Evolutionary conservation across 495 filamentous ascomycete species (phyloP), one percentile per base, ranked within the genome.

Genomic region (Penicillium steckii): DNA sequence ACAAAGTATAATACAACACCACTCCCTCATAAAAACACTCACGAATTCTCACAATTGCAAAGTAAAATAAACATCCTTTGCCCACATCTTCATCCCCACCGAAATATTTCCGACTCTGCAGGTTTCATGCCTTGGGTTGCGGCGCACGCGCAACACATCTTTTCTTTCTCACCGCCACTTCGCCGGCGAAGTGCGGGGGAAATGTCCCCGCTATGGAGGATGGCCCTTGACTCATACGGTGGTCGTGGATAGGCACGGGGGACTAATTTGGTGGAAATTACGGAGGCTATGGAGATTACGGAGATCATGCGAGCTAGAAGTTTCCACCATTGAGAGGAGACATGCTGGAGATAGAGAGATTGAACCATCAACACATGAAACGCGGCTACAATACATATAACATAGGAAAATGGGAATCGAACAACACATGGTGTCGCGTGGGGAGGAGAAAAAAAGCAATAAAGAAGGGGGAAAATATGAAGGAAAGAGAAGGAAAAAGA

Each of bases 131-230:
- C 37, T 55, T 55, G 42, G 51, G 46, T 47, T 55, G 27, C 41
- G 38, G 47, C 50, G 57, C 19, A 19, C 54, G 57, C 33, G 53
- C 42, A 43, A 30, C 56, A 47, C 55, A 46, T 50, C 42, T 48
- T 35, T 8, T 35, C 56, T 57, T 38, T 50, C 61, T 61, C 63
- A 66, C 63, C 63, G 63, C 63, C 57, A 66, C 55, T 66, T 63
- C 53, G 35, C 9, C 24, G 41, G 25, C 41, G 27, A 17, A 47
- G 44, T 48, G 58, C 48, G 54, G 41, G 48, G 52, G 49, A 13
- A 37, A 30, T 21, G 40, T 29, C 43, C 51, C 50, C 52, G 45
- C 48, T 50, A 51, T 50, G 61, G 61, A 55, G 54, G 43, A 19
- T 18, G 26, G 27, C 26, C 8, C 26, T 54, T 54, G 45, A 54